Evolutionary conservation across 805 yeast species (phyloP).

Genomic region (Starmerella vitae): DNA sequence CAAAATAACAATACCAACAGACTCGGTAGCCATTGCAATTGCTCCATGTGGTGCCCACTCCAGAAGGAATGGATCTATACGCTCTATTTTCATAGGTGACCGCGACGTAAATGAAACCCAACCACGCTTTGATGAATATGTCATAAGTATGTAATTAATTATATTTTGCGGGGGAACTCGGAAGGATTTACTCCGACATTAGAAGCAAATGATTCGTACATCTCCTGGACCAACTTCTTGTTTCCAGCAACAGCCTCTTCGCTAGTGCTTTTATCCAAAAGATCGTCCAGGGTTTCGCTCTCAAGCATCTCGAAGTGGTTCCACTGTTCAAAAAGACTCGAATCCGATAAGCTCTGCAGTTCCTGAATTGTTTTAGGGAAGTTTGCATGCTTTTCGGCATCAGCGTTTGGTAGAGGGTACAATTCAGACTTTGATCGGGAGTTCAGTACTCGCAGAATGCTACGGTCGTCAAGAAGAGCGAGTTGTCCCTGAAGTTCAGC

Average conservation of each 20-base stretch:
- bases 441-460: conserved; percentile 57
- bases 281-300: conserved; percentile 14
- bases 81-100: conserved; percentile 10
- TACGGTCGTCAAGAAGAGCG: conserved; percentile 59
- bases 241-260: conserved; percentile 11
- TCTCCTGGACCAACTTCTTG: conserved; percentile 12
- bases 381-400: conserved; percentile 14
- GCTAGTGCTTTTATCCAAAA: conserved; percentile 8
- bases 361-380: conserved; percentile 16
- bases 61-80: conserved; percentile 14
- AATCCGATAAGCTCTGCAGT: conserved; percentile 9
- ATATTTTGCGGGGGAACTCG: conserved; percentile 9
- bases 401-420: conserved; percentile 18
- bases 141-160: background rate
- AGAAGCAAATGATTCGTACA: conserved; percentile 15
- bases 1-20: conserved; percentile 8
- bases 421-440: conserved; percentile 31
- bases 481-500: conserved; percentile 83
- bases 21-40: conserved; percentile 12
- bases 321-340: conserved; percentile 17
- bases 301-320: conserved; percentile 17
- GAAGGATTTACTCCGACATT: conserved; percentile 14
- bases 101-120: background rate
- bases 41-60: conserved; percentile 14
- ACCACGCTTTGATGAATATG: background rate